Evolutionary conservation across 257 asterid species (phyloP).

Genomic region (Paraleonurus japonicus): DNA sequence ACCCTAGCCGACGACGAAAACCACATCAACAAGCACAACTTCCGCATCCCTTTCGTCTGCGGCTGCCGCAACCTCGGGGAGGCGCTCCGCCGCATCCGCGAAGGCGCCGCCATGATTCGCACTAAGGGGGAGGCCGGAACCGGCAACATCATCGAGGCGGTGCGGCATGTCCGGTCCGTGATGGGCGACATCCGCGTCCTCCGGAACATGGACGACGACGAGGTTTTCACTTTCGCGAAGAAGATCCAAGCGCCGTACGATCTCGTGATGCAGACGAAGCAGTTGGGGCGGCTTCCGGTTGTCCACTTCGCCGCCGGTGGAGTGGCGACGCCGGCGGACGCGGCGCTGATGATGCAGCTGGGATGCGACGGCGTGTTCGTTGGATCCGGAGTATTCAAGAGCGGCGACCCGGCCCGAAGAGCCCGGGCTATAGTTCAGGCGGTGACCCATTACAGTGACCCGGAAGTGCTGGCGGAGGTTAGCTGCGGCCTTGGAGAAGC

Average conservation of each 20-base stretch:
- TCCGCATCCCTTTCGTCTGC: conserved; percentile 93
- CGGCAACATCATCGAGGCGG: conserved; percentile 89
- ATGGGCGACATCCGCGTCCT: conserved; percentile 79
- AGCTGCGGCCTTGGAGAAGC: conserved; percentile 89
- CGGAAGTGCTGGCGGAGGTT: conserved; percentile 67
- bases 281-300: conserved; percentile 81
- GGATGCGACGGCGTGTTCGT: conserved; percentile 91
- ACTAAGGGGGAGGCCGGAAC: conserved; percentile 95
- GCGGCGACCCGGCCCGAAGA: conserved; percentile 79
- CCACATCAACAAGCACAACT: conserved; percentile 87
- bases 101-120: conserved; percentile 94
- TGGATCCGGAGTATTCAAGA: conserved; percentile 85
- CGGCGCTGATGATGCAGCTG: conserved; percentile 87
- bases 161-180: conserved; percentile 85
- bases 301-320: conserved; percentile 96
- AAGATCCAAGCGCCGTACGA: conserved; percentile 78
- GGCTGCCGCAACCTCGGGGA: conserved; percentile 96
- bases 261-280: conserved; percentile 89
- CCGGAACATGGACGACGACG: conserved; percentile 87
- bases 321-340: conserved; percentile 88
- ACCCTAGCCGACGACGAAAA: conserved; percentile 78
- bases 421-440: conserved; percentile 89
- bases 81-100: conserved; percentile 84
- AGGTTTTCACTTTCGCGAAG: conserved; percentile 82
- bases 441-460: conserved; percentile 78